phyloP scores from a whole-genome alignment of 371 early-diverging fungal genomes.

The Synchytrium microbalum region DNA sequence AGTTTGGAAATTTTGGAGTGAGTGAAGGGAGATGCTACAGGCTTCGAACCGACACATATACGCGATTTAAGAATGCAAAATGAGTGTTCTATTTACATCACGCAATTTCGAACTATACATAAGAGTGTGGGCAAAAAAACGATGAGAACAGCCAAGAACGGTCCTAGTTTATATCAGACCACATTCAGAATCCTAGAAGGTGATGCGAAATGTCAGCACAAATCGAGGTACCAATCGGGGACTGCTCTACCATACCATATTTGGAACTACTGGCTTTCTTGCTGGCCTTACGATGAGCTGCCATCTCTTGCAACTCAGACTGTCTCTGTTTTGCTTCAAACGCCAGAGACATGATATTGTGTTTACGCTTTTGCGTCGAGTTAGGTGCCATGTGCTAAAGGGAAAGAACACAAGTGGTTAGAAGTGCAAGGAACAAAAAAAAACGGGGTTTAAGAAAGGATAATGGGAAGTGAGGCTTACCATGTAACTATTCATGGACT shows the following conservation, averaged over 20 bases:
- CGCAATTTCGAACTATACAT: too few species aligned
- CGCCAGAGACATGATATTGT: conserved; percentile 23
- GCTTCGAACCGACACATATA: too few species aligned
- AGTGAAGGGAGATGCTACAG: too few species aligned
- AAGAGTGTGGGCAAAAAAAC: too few species aligned
- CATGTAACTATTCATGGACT: background rate
- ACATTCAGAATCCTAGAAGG: too few species aligned
- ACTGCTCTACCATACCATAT: conserved; percentile 22
- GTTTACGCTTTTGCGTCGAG: conserved; percentile 9
- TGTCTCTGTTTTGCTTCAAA: conserved; percentile 14
- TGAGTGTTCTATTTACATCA: too few species aligned
- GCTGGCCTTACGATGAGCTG: conserved; percentile 9
- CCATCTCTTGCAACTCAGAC: conserved; percentile 9
- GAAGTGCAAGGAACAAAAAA: background rate
- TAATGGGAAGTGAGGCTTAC: background rate
- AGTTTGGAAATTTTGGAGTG: too few species aligned
- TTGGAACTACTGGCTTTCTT: conserved; percentile 10
- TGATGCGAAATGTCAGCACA: too few species aligned
- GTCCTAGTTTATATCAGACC: too few species aligned
- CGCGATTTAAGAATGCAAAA: too few species aligned
- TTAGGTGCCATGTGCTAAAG: conserved; percentile 14
- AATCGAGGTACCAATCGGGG: too few species aligned
- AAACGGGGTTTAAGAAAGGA: background rate
- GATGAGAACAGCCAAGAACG: too few species aligned
- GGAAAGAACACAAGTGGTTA: background rate